Conservation (phyloP, 2,329 filamentous ascomycete genomes). For the Diaporthe vaccinii region DNA sequence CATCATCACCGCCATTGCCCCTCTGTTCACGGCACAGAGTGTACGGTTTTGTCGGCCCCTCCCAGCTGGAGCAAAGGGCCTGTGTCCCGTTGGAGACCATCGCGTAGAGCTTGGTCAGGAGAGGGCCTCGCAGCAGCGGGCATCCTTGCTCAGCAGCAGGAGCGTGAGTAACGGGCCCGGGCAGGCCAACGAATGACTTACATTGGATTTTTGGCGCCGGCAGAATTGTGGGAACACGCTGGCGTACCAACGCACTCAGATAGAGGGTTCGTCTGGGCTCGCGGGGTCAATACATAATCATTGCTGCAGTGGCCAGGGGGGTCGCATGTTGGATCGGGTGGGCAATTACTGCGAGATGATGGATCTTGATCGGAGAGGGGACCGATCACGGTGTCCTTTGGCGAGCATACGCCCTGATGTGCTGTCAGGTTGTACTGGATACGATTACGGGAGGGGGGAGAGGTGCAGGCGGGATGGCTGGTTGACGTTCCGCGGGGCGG, state of each 20-base stretch:
- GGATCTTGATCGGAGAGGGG: slow-evolving; percentile 31
- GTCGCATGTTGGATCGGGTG: slow-evolving; percentile 12
- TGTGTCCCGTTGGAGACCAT: slow-evolving; percentile 21
- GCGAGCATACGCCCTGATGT: background rate
- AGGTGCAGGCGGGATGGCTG: slow-evolving; percentile 7
- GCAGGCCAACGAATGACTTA: slow-evolving; percentile 22
- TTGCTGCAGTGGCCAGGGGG: slow-evolving; percentile 3
- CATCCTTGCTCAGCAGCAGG: slow-evolving; percentile 31
- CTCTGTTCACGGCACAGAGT: background rate
- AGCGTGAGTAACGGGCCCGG: slow-evolving; percentile 29
- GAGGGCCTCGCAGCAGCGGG: slow-evolving; percentile 25
- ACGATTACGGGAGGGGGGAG: background rate
- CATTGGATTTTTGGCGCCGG: slow-evolving; percentile 6
- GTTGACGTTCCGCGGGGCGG: background rate
- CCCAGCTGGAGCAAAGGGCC: background rate
- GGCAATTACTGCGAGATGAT: slow-evolving; percentile 16
- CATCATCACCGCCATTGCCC: background rate
- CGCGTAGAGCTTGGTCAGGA: slow-evolving; percentile 25
- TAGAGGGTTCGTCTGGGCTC: slow-evolving; percentile 6
- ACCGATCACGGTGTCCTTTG: slow-evolving; percentile 21
- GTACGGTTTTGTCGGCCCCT: background rate
- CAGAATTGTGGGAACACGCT: slow-evolving; percentile 25
- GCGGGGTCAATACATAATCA: background rate
- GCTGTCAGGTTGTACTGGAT: slow-evolving; percentile 21
- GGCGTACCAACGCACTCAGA: background rate